phyloP scores from a whole-genome alignment of 495 filamentous ascomycete species.

The Bathelium albidoporum region DNA sequence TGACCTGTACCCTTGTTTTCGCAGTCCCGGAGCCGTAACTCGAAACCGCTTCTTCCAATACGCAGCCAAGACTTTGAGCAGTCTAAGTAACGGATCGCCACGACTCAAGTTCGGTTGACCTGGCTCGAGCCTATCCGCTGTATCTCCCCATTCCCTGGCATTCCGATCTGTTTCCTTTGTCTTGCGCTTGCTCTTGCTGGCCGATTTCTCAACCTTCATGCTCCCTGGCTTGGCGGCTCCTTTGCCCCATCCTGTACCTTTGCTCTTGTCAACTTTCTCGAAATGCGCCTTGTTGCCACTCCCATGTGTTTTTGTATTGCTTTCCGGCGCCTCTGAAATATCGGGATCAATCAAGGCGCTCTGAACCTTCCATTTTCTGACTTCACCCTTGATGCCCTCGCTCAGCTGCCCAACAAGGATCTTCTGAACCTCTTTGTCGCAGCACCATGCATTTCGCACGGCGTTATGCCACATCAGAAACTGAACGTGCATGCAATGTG shows the following conservation, averaged over 20 bases:
- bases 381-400: constrained; percentile 53
- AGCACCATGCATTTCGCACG: constrained; percentile 76
- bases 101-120: constrained; percentile 63
- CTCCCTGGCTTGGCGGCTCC: background rate
- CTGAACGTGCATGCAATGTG: constrained; percentile 85
- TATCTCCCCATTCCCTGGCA: constrained; percentile 64
- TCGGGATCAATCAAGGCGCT: constrained; percentile 45
- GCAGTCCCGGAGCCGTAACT: constrained; percentile 66
- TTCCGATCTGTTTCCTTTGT: constrained; percentile 21
- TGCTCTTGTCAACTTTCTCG: constrained; percentile 13
- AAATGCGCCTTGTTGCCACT: too few relatives aligned
- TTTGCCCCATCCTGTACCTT: constrained; percentile 11
- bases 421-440: constrained; percentile 66
- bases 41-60: constrained; percentile 85
- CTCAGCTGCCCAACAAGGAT: constrained; percentile 64
- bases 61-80: constrained; percentile 62
- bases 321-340: constrained; percentile 20
- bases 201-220: constrained; percentile 10
- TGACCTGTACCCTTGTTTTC: constrained; percentile 80
- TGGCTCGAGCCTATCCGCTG: constrained; percentile 56
- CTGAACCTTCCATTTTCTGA: constrained; percentile 61
- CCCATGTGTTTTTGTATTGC: constrained; percentile 8
- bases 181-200: constrained; percentile 10
- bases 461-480: constrained; percentile 81
- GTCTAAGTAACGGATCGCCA: constrained; percentile 70